Evolutionary conservation across 306 rosid genomes (phyloP), one percentile per base, ranked within the genome.

Genomic region (Acacia crassicarpa): DNA sequence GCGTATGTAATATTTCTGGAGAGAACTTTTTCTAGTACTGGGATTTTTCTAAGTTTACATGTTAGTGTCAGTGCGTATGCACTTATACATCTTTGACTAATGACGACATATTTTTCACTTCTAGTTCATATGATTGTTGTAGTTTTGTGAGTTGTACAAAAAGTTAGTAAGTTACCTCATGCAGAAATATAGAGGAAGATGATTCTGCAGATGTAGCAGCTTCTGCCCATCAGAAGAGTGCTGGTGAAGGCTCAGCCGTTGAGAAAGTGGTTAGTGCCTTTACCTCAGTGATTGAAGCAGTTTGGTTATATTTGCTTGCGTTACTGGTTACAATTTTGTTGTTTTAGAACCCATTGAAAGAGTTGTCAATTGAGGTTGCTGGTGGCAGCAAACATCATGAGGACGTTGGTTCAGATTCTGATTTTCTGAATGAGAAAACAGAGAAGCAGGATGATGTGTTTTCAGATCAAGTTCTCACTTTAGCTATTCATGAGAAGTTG

Each of bases 131-230:
- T 71, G 45, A 72, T 69, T 86, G 54, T 79, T 75, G n/a, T 78
- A 38, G 44, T 84, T 86, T 84, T 86, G 82, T 67, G 75, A 79
- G 79, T 82, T 81, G 72, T 82, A 44, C 20, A 33, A 78, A 38
- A 22, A 83, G 83, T 87, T 83, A 80, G 32, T 61, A 15, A 83
- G 83, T 87, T 82, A 72, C 78, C 81, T 82, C 77, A 80, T 82
- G 85, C 97, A 96, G 99, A 90, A 88, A 88, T 81, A 75, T 87
- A 82, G 91, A 92, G 87, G 94, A 88, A 81, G 97, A 91, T 83
- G 90, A 66, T 75, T 79, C 93, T 51, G 72, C 82, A 44, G 91
- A 78, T 79, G 88, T 91, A 74, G 94, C 92, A 84, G 90, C 84
- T 85, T 84, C 97, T 79, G 88, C 84, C 35, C 90, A 85, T 80